Evolutionary conservation across 2,329 filamentous ascomycete species (phyloP).

Genomic region (Trichophyton simii): DNA sequence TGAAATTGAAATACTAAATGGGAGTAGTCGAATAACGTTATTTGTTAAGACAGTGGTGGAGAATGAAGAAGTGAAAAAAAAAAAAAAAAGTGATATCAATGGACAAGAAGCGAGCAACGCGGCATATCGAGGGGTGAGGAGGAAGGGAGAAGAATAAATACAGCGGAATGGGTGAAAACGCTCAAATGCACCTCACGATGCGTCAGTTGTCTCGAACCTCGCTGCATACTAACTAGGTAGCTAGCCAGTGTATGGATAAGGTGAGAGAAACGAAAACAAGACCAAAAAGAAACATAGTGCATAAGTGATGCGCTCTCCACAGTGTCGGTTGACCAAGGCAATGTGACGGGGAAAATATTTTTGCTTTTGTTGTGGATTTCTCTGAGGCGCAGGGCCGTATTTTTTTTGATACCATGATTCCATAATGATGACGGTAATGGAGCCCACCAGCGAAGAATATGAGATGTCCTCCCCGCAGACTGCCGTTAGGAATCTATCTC

Average conservation of each 20-base stretch:
- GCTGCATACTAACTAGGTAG: neutral
- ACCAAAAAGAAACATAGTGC: neutral
- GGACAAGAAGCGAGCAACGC: neutral
- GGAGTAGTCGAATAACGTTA: neutral
- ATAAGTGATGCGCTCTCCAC: neutral
- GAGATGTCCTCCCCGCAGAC: neutral
- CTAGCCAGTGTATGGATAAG: too few relatives aligned
- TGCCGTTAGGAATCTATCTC: constrained; percentile 12
- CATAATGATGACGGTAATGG: too few relatives aligned
- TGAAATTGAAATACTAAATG: neutral
- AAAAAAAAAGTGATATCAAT: neutral
- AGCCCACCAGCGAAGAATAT: neutral
- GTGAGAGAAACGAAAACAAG: neutral
- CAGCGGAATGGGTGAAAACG: neutral
- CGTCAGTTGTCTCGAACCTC: neutral
- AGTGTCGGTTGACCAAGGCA: neutral
- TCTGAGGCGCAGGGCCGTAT: neutral
- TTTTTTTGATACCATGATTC: neutral
- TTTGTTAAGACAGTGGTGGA: constrained; percentile 1
- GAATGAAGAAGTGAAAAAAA: neutral
- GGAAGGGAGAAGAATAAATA: neutral
- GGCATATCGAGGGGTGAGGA: neutral
- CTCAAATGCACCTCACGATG: constrained; percentile 1
- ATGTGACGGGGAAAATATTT: neutral
- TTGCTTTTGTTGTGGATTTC: neutral